Evolutionary conservation across 768 basidiomycete genomes (phyloP), one percentile per base, ranked within the genome.

Genomic region (Hericium rajendrae): DNA sequence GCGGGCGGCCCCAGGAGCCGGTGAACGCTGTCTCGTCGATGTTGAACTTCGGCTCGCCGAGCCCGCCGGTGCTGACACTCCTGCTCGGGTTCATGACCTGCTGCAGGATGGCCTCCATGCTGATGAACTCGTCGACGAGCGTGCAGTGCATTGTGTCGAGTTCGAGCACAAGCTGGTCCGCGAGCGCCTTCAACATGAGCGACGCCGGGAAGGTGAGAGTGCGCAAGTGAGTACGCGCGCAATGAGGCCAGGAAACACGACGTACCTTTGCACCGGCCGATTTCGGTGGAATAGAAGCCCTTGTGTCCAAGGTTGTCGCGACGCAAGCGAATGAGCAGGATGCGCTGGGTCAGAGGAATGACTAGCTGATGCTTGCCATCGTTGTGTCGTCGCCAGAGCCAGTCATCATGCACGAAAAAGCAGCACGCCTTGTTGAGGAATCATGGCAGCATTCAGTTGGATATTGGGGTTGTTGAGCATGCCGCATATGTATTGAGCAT

Each of bases 1-100:
- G 84, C 53, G 84, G 84, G 52, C 83, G 80, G 53, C 68, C 72
- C 74, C 74, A 75, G 2, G 67, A 48, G 5, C 65, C 72, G n/a
- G 68, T 71, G 64, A 71, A 71, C 0, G 85, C 82, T 2, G 82
- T 79, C 55, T 79, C 73, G 68, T 86, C 73, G 62, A 86, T 75
- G 67, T 83, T 72, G 69, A 88, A 89, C 68, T 90, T 88, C 8
- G 88, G 85, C 69, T 88, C 87, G 16, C 82, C 89, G 43, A 91
- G 78, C 13, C 88, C 86, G 15, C 85, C 85, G 1, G 82, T 80
- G 48, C 72, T 72, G 38, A 85, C 70, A 2, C 77, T 74, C 1
- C 88, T 88, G 61, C 82, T 83, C 0, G 86, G 88, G 66, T 88
- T 91, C 16, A 78, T 64, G 24, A 85, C 73, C 60, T 85, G 79